Percentiles rank a stretch among this genome's conserved stretches.
phyloP scores from a whole-genome alignment of 345 rosid genomes.

The Populus nigra region DNA sequence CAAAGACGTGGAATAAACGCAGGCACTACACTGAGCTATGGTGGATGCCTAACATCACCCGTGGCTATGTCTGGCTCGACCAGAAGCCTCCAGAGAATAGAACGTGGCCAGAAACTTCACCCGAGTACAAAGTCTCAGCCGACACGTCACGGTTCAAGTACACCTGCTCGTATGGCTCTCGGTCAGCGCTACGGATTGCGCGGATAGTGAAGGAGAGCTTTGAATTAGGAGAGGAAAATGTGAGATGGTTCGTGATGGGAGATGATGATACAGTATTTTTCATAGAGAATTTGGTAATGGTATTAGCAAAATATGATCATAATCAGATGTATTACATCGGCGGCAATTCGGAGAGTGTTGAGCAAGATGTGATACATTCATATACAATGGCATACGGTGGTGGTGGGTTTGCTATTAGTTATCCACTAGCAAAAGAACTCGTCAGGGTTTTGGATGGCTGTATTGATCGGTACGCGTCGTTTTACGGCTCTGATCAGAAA shows the following conservation, averaged over 20 bases:
- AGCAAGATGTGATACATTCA: constrained; percentile 75
- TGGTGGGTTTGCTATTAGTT: constrained; percentile 81
- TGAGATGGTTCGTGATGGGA: constrained; percentile 95
- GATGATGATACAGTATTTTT: constrained; percentile 92
- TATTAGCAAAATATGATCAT: constrained; percentile 71
- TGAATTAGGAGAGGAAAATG: constrained; percentile 58
- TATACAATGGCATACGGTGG: constrained; percentile 89
- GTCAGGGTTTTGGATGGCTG: constrained; percentile 77
- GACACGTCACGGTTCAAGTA: constrained; percentile 66
- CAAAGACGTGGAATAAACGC: constrained; percentile 69
- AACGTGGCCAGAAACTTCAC: constrained; percentile 52
- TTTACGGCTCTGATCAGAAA: constrained; percentile 88
- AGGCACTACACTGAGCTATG: constrained; percentile 61
- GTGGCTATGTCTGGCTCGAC: constrained; percentile 86
- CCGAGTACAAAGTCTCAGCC: constrained; percentile 56
- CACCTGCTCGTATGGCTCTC: constrained; percentile 64
- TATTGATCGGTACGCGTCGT: constrained; percentile 60
- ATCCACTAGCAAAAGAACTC: constrained; percentile 66
- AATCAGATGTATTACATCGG: constrained; percentile 88
- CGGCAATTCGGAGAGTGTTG: constrained; percentile 79
- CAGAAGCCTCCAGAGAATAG: constrained; percentile 40
- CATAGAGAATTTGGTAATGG: constrained; percentile 61
- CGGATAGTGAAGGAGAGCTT: constrained; percentile 80
- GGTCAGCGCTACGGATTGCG: constrained; percentile 71
- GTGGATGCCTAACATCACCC: constrained; percentile 71